These are phyloP conservation scores for Talaromyces wortmannii DNA, from an alignment of 495 filamentous ascomycete species.

Conservation along the genomic window DNA sequence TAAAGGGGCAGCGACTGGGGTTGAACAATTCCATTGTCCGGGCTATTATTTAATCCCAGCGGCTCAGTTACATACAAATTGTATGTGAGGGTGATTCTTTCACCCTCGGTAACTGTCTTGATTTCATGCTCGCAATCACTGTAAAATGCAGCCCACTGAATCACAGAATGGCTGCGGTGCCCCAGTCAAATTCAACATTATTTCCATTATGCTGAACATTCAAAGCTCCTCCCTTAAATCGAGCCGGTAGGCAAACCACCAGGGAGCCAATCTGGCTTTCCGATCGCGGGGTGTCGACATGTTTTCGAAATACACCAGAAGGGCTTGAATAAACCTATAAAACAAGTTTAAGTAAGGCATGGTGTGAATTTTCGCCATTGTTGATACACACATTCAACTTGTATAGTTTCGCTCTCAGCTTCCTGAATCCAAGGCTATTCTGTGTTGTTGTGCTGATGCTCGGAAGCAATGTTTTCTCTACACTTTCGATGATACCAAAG, in stretches of 20 bases:
- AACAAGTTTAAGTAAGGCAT: background rate
- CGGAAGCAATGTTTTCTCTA: slow-evolving; percentile 42
- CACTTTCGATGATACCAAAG: slow-evolving; percentile 40
- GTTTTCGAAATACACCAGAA: slow-evolving; percentile 40
- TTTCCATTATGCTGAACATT: slow-evolving; percentile 14
- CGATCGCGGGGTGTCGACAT: slow-evolving; percentile 50
- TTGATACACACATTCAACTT: slow-evolving; percentile 44
- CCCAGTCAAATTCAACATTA: slow-evolving; percentile 38
- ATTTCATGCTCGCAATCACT: slow-evolving; percentile 57
- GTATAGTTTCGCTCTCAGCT: slow-evolving; percentile 42
- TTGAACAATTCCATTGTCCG: slow-evolving; percentile 1
- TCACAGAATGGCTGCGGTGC: slow-evolving; percentile 8
- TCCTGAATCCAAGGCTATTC: slow-evolving; percentile 6
- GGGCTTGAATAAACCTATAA: slow-evolving; percentile 41
- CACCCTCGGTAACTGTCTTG: slow-evolving; percentile 38
- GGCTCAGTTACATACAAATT: slow-evolving; percentile 38
- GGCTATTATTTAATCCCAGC: background rate
- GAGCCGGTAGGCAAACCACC: slow-evolving; percentile 44
- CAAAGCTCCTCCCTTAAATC: slow-evolving; percentile 28
- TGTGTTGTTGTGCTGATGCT: slow-evolving; percentile 9
- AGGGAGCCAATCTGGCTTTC: slow-evolving; percentile 45
- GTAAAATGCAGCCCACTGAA: slow-evolving; percentile 57
- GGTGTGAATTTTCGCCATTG: too few relatives aligned
- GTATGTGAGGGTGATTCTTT: slow-evolving; percentile 53
- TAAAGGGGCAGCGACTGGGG: slow-evolving; percentile 8